Percentiles rank a stretch among this genome's conserved stretches.
Conservation (phyloP, 2,329 filamentous ascomycete genomes). For the Aspergillus japonicus region DNA sequence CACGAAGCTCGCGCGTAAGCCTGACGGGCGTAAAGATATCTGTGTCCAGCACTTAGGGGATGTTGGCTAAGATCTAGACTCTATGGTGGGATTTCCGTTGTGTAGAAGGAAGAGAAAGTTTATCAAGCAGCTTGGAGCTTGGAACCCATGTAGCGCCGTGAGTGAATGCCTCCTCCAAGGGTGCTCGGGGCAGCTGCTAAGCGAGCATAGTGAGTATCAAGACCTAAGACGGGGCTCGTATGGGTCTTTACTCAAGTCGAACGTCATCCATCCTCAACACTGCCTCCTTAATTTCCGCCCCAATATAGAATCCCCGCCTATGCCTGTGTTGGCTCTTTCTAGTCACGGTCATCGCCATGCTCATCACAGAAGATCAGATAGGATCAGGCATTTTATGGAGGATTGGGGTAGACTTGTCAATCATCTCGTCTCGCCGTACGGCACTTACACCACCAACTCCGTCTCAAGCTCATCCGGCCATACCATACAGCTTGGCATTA, state of each 20-base stretch:
- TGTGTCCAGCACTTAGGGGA: too few relatives aligned
- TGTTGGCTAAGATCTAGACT: too few relatives aligned
- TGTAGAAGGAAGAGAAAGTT: too few relatives aligned
- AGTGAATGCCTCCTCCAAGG: not conserved
- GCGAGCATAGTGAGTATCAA: too few relatives aligned
- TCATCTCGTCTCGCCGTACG: slow-evolving; percentile 22
- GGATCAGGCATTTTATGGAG: slow-evolving; percentile 22
- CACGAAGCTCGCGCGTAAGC: too few relatives aligned
- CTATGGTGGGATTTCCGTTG: too few relatives aligned
- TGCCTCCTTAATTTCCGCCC: slow-evolving; percentile 29
- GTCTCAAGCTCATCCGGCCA: slow-evolving; percentile 23
- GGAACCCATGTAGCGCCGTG: too few relatives aligned
- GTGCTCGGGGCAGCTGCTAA: too few relatives aligned
- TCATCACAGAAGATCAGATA: slow-evolving; percentile 24
- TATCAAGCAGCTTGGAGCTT: too few relatives aligned
- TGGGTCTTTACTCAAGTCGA: slow-evolving; percentile 48
- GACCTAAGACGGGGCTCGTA: slow-evolving; percentile 22
- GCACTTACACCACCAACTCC: slow-evolving; percentile 24
- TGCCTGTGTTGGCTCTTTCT: slow-evolving; percentile 34
- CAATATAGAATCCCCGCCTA: slow-evolving; percentile 23
- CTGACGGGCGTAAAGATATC: too few relatives aligned
- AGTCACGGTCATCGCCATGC: slow-evolving; percentile 25
- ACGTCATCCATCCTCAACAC: slow-evolving; percentile 40
- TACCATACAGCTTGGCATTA: slow-evolving; percentile 27
- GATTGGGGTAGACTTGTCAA: slow-evolving; percentile 18